Evolutionary conservation across 2,329 filamentous ascomycete species (phyloP).

Genomic region (Byssochlamys sp.): DNA sequence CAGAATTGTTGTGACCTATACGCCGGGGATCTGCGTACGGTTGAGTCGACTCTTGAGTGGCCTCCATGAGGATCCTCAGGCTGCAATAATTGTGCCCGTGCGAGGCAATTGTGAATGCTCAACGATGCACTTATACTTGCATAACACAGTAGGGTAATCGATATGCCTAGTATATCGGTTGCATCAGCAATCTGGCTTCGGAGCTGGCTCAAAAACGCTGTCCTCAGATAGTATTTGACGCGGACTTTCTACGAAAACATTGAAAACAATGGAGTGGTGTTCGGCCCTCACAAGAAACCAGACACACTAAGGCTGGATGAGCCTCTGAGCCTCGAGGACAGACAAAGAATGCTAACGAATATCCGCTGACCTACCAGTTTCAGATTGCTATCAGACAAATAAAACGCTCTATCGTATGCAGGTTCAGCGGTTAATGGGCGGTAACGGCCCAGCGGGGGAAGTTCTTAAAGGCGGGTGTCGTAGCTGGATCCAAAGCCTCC

Average conservation of each 20-base stretch:
- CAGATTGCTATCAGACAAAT: neutral
- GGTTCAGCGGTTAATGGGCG: neutral
- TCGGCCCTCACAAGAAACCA: neutral
- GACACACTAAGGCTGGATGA: neutral
- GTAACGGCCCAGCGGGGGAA: neutral
- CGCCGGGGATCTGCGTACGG: conserved; percentile 71
- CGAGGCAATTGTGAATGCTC: neutral
- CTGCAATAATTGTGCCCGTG: neutral
- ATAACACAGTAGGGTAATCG: neutral
- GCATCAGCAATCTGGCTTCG: neutral
- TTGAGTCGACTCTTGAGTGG: conserved; percentile 61
- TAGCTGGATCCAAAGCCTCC: neutral
- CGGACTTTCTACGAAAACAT: neutral
- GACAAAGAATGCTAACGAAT: neutral
- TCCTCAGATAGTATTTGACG: neutral
- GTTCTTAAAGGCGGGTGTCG: neutral
- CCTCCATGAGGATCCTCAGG: conserved; percentile 24
- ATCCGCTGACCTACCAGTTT: neutral
- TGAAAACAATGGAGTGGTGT: neutral
- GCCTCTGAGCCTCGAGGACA: neutral
- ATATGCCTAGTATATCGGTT: neutral
- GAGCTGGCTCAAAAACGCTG: neutral
- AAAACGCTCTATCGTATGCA: neutral
- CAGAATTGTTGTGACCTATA: conserved; percentile 68
- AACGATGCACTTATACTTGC: neutral